A percentile compares a stretch with the other conserved stretches of the same genome.
These are phyloP conservation scores for Ceratocystis huliohia DNA, from an alignment of 2,329 filamentous ascomycete species.

Conservation along the genomic window DNA sequence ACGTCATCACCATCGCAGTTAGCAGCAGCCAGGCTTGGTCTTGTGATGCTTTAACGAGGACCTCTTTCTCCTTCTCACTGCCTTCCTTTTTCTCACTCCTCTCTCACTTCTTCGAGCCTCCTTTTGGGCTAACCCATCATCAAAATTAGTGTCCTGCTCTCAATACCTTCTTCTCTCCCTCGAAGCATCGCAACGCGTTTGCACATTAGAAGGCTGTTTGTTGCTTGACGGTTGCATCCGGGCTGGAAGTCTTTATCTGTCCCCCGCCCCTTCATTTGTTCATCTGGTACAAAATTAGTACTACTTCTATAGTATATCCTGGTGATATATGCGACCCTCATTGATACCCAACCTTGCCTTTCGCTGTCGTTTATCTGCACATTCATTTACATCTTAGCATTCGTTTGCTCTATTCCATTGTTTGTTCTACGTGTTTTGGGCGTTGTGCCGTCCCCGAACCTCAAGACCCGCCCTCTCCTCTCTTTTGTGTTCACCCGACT, in stretches of 20 bases:
- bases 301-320: conserved; percentile 2
- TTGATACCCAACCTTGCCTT: conserved; percentile 8
- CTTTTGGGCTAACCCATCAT: neutral
- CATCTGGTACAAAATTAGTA: neutral
- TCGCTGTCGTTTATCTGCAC: neutral
- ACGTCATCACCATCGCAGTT: neutral
- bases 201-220: too few species aligned
- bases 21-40: neutral
- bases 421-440: neutral
- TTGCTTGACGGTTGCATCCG: neutral
- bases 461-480: neutral
- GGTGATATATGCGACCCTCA: neutral
- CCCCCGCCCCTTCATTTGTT: neutral
- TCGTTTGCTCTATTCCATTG: neutral
- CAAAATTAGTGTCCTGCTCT: neutral
- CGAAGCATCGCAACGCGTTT: neutral
- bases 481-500: neutral
- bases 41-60: neutral
- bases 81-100: neutral
- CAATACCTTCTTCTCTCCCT: conserved; percentile 11
- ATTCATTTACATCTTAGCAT: neutral
- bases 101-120: neutral
- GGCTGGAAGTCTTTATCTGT: neutral
- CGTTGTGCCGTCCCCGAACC: neutral
- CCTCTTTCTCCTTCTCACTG: neutral